Percentiles rank a stretch among this genome's conserved stretches.
phyloP scores from a whole-genome alignment of 768 basidiomycete genomes.

The Mrakia gelida region DNA sequence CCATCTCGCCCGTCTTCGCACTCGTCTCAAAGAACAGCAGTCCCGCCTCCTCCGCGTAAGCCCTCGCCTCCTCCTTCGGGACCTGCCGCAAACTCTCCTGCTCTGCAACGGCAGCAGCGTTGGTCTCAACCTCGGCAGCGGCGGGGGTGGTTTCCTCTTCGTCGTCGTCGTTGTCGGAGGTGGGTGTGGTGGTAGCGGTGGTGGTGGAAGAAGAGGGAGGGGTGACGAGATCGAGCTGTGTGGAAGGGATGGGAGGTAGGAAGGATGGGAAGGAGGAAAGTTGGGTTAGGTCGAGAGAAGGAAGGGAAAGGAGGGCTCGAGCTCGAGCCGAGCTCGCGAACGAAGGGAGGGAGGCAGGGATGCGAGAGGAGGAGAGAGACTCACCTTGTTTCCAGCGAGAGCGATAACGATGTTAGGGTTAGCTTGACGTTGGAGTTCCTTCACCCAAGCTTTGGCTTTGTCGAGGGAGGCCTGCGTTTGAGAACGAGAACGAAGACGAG shows the following conservation, averaged over 20 bases:
- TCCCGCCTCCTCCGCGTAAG: slow-evolving; percentile 92
- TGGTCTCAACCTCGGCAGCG: not conserved
- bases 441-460: slow-evolving; percentile 99
- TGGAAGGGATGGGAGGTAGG: not conserved
- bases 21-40: slow-evolving; percentile 95
- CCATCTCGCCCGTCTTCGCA: slow-evolving; percentile 92
- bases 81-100: slow-evolving; percentile 77
- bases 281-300: not conserved
- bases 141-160: slow-evolving; percentile 49
- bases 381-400: slow-evolving; percentile 94
- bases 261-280: not conserved
- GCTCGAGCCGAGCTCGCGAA: not conserved
- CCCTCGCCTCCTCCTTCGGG: slow-evolving; percentile 87
- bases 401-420: slow-evolving; percentile 99
- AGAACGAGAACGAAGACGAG: not conserved
- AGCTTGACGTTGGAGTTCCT: slow-evolving; percentile 96
- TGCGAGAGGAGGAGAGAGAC: slow-evolving; percentile 41
- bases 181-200: slow-evolving; percentile 44
- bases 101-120: slow-evolving; percentile 28
- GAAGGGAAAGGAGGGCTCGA: not conserved
- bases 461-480: slow-evolving; percentile 65
- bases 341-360: too few relatives aligned
- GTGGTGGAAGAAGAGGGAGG: slow-evolving; percentile 55
- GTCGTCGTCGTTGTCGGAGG: slow-evolving; percentile 46
- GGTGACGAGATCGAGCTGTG: slow-evolving; percentile 44